phyloP scores from a whole-genome alignment of 1,139 yeast species.

The Eremothecium cymbalariae region DNA sequence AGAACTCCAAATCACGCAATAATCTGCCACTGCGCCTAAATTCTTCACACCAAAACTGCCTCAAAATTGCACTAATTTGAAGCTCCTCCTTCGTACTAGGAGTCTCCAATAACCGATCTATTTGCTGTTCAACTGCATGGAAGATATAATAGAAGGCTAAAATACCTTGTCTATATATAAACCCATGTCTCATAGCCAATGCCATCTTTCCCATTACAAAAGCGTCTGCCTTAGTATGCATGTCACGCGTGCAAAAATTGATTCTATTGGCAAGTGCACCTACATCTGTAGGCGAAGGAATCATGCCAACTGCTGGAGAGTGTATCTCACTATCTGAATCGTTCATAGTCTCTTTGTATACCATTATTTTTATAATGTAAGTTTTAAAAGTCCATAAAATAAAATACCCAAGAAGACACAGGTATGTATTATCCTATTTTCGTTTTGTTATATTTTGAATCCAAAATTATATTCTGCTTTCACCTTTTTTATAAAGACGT shows the following conservation, averaged over 20 bases:
- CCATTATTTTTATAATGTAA: too few species aligned
- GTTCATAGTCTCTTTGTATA: neutral
- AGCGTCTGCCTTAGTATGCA: conserved; percentile 64
- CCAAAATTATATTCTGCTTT: too few species aligned
- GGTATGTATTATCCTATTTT: too few species aligned
- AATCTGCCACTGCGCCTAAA: conserved; percentile 55
- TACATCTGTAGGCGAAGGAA: conserved; percentile 64
- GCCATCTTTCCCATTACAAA: conserved; percentile 64
- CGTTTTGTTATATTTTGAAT: too few species aligned
- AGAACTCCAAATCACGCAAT: conserved; percentile 57
- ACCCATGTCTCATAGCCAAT: conserved; percentile 65
- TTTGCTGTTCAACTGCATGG: conserved; percentile 58
- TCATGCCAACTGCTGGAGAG: conserved; percentile 29
- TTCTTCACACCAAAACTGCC: conserved; percentile 64
- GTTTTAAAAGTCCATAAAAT: too few species aligned
- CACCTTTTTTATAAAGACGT: too few species aligned
- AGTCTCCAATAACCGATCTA: conserved; percentile 48
- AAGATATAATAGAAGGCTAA: conserved; percentile 73
- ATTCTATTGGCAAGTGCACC: conserved; percentile 82
- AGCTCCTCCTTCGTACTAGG: conserved; percentile 39
- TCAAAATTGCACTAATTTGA: conserved; percentile 34
- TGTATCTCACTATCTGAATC: neutral
- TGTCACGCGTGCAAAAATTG: conserved; percentile 54
- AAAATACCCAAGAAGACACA: too few species aligned
- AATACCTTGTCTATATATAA: conserved; percentile 72